Base-by-base conservation (phyloP, 306 rosid genomes). In the Sophora flavescens region DNA sequence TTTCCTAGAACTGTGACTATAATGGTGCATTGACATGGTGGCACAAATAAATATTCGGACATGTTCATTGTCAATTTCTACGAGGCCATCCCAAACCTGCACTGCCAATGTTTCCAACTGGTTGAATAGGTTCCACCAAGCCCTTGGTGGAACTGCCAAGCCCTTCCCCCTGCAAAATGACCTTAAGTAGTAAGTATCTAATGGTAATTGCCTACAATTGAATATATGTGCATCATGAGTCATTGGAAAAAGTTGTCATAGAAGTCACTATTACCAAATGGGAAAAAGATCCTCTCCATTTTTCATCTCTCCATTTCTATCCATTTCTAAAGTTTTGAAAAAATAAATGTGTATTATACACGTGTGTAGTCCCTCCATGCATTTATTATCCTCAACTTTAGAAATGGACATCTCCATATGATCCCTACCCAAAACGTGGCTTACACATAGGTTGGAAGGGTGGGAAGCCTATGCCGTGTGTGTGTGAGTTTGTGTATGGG, bases 61-160 rank as follows among this genome's bases (percentile, higher is more conserved):
- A 14, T 15, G 2, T 52, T 64, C 17, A 14, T 60, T 63, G 50
- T 44, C 57, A 45, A 30, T 76, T 14, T 76, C 89, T 83, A 36
- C 11, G 79, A 65, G 88, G 60, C 93, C 91, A 94, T n/a, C 96
- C 98, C 77, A 91, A 74, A 48, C 97, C 96, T 6, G 97, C 91
- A 71, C 73, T 91, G 50, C 94, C 97, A 13, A 86, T 64, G 73
- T 90, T 94, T 45, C 95, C 91, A 77, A 80, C 81, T 8, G 93
- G 90, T 76, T 87, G 88, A 72, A 88, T 76, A 26, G 98, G 96
- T 70, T 90, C 91, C 68, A 86, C 81, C 85, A 90, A 4, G 13
- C 98, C 97, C 79, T 87, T 89, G 7, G 78, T 80, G 16, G 91
- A 82, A 67, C 81, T 87, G 11, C 98, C 98, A 62, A 94, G 94